A percentile compares a stretch with the other conserved stretches of the same genome.
Conservation (phyloP, 768 basidiomycete species). For the Tylopilus felleus region DNA sequence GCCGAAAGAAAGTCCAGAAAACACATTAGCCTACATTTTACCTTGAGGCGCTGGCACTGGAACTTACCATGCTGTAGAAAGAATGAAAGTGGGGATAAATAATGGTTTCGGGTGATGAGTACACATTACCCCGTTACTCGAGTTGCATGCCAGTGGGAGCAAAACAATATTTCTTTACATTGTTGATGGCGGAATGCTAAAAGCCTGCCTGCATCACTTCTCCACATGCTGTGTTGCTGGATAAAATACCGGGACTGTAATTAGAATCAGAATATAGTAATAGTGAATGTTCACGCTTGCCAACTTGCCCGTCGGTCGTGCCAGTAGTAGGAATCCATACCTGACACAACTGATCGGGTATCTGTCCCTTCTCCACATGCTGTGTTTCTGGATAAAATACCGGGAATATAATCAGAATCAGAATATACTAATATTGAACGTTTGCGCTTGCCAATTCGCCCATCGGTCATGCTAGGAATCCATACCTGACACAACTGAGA, state of each 20-base stretch:
- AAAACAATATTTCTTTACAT: not conserved
- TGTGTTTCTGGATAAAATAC: not conserved
- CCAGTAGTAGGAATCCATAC: not conserved
- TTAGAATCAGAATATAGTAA: not conserved
- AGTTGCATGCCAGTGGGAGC: not conserved
- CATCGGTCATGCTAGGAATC: not conserved
- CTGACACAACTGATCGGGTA: no score
- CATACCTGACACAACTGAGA: no score
- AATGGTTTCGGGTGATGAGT: not conserved
- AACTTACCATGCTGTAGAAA: constrained; percentile 24
- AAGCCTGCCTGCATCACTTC: not conserved
- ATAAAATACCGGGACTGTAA: not conserved
- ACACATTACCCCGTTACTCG: not conserved
- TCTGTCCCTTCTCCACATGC: not conserved
- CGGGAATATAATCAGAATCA: not conserved
- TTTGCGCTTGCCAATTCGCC: not conserved
- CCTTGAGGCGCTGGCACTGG: constrained; percentile 9
- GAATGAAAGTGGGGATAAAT: not conserved
- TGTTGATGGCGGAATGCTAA: not conserved
- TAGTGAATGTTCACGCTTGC: not conserved
- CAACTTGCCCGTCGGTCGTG: not conserved
- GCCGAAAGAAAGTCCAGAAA: not conserved
- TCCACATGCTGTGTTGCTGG: not conserved
- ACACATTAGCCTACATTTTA: not conserved
- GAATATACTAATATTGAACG: not conserved